These are phyloP conservation scores for Raphanus hybrid DNA, from an alignment of 441 rosid genomes.

Conservation along the genomic window DNA sequence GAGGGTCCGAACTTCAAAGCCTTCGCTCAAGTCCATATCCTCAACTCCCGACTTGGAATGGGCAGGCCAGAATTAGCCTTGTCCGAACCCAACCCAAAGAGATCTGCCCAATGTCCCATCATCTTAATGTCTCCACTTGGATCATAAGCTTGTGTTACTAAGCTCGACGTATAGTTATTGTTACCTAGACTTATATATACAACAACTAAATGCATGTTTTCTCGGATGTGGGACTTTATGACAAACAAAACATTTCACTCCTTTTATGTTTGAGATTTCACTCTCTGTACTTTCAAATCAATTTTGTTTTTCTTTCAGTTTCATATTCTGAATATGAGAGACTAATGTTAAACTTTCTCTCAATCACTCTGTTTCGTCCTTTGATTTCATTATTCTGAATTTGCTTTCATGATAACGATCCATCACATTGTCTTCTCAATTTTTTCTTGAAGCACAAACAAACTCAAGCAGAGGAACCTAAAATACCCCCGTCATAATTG, in stretches of 20 bases:
- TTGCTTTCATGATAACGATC: no score
- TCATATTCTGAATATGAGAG: no score
- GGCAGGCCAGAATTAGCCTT: not conserved
- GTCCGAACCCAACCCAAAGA: not conserved
- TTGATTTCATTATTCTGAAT: no score
- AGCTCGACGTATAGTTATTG: not conserved
- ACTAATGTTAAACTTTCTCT: not conserved
- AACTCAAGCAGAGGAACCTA: no score
- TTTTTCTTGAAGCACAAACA: no score
- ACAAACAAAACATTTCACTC: not conserved
- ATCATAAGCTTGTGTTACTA: not conserved
- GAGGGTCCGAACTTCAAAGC: not conserved
- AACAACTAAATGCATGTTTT: not conserved
- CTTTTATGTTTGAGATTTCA: not conserved
- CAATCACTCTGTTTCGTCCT: no score
- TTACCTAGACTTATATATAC: not conserved
- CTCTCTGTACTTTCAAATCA: not conserved
- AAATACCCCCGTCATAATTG: no score
- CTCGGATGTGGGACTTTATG: not conserved
- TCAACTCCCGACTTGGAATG: slow-evolving; percentile 5
- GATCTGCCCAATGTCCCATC: not conserved
- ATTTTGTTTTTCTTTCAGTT: not conserved
- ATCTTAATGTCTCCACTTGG: not conserved
- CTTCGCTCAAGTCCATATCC: not conserved
- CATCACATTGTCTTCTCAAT: no score